Evolutionary conservation across 2,329 filamentous ascomycete genomes (phyloP), one percentile per base, ranked within the genome.

Genomic region (Fonsecaea nubica): DNA sequence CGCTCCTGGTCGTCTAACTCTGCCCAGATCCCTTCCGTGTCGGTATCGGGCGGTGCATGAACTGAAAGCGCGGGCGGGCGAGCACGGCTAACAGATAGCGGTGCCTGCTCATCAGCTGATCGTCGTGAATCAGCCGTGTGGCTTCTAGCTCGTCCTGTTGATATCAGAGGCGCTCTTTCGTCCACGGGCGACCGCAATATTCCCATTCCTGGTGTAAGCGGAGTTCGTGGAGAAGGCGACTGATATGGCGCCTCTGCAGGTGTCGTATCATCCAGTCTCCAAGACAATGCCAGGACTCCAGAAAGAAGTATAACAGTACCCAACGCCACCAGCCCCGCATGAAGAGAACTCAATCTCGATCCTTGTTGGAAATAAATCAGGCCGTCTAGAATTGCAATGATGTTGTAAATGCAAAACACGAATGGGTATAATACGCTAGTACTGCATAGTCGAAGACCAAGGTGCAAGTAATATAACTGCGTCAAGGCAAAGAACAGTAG

Each of bases 321-420:
- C 1, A 99, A 79, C 0, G 93, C 87, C 69, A 98, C 96, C 65
- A 84, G 75, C 10, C 77, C 76, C 15, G 91, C 94, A 74, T 92
- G 89, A 2, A 95, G 80, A 0, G 88, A 84, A 15, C 89, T 88
- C 69, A 99, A 87, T 63, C 91, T 85, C 70, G 92, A 90, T 61
- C 90, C 91, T 79, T 99, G 95, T 73, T 90, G 86, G 81, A 98
- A 99, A 80, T 98, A 99, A 74, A 99, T 97, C 72, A 99, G 85
- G 36, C 95, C 95, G 79, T 99, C 95, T 72, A 98, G 83, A 72
- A 99, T 99, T 71, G 95, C 95, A 75, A 98, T 93, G 75, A 99
- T 97, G 83, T 99, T 99, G 85, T 98, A 99, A 71, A 98, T 88
- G 84, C 95, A 99, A 80, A 99, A 99, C 45, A 98, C 93, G 73